Evolutionary conservation across 2,329 filamentous ascomycete genomes (phyloP), one percentile per base, ranked within the genome.

Genomic region (Cryphonectria parasitica): DNA sequence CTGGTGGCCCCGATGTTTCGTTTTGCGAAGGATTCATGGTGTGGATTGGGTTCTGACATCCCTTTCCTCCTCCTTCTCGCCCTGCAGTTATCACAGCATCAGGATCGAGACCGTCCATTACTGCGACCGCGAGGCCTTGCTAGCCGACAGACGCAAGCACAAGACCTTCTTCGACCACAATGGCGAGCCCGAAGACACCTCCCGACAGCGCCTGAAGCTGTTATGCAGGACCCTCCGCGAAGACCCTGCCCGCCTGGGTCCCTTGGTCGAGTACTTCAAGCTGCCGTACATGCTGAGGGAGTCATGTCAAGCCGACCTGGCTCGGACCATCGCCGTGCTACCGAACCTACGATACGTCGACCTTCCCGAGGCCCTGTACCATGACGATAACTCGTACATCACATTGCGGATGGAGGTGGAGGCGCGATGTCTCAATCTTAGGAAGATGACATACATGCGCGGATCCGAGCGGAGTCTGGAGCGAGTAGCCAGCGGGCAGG

Each of bases 51-150:
- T 68, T 41, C 63, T 39, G 28, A 10, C 10, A 10, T 39, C 36
- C 34, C 36, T 39, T 39, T 15, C 17, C 60, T 68, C 58, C 52
- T 65, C 58, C 13, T 76, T 5, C 19, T 1, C 17, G 43, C 19
- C 45, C 7, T 49, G 6, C 45, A 97, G 93, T 75, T 97, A 97
- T 80, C 90, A 91, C 77, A 95, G 94, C 83, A 90, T 98, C 74
- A 92, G 95, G 71, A 96, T 98, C 79, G 95, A 98, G 79, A 89
- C 92, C 25, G 95, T 98, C 43, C 95, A 98, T 82, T 98, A 97
- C 82, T 98, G 95, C 84, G 90, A 92, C 74, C 91, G 92, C 76
- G 95, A 98, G 81, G 91, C 92, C 71, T 85, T 92, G 75, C 88
- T 97, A 49, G 89, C 92, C 67, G 93, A 95, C 75, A 90, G 88